These are phyloP conservation scores for Grosmannia serpens DNA, from an alignment of 2,329 filamentous ascomycete genomes.

Conservation along the genomic window DNA sequence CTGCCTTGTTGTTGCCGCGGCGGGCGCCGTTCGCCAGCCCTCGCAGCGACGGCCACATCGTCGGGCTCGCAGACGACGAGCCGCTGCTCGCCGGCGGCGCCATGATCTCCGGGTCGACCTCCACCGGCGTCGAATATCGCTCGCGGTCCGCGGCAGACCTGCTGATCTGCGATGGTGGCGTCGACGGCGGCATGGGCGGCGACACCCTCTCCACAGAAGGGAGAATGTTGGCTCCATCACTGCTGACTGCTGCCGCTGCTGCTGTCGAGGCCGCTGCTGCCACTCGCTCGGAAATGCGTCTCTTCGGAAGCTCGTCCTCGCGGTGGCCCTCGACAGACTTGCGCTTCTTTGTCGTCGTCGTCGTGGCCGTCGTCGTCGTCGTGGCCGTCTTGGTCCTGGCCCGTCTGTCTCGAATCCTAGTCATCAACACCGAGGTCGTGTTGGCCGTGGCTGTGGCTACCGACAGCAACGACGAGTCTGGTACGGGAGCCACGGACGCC, in stretches of 20 bases:
- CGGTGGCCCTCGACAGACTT: constrained; percentile 11
- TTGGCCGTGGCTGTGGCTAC: constrained; percentile 2
- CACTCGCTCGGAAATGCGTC: background rate
- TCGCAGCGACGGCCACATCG: constrained; percentile 41
- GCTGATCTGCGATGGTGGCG: constrained; percentile 6
- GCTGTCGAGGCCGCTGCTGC: background rate
- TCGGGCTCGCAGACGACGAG: constrained; percentile 29
- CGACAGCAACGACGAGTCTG: constrained; percentile 3
- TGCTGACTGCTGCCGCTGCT: background rate
- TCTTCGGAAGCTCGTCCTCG: constrained; percentile 8
- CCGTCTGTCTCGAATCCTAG: background rate
- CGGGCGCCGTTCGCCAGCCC: constrained; percentile 32
- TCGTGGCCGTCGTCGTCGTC: background rate
- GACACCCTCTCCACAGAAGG: constrained; percentile 22
- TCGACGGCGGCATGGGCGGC: constrained; percentile 21
- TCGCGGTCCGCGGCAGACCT: constrained; percentile 10
- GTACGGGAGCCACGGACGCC: background rate
- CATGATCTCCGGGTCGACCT: constrained; percentile 36
- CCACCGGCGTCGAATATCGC: constrained; percentile 28
- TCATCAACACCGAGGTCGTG: constrained; percentile 8
- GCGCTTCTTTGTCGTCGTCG: constrained; percentile 8
- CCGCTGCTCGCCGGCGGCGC: constrained; percentile 45
- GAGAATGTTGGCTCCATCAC: constrained; percentile 1
- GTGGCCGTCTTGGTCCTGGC: background rate
- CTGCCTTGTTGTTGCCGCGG: constrained; percentile 16